These are phyloP conservation scores for Thuidium tamariscinum DNA, from an alignment of 225 moss, liverwort and hornwort genomes.

Conservation along the genomic window DNA sequence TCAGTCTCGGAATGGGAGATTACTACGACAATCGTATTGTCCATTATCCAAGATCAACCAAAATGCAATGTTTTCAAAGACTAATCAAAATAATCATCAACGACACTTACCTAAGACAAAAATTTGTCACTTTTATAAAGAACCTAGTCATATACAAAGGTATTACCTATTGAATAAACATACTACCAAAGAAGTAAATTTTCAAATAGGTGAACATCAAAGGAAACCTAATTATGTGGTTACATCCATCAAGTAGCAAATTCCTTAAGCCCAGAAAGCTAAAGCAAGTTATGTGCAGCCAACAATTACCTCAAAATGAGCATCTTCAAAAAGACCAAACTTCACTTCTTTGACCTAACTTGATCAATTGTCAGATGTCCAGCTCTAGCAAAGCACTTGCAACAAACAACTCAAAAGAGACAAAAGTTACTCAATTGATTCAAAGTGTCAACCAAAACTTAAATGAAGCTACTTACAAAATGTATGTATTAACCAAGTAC, in stretches of 20 bases:
- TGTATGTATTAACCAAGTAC: not conserved
- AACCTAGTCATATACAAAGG: not conserved
- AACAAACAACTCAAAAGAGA: not conserved
- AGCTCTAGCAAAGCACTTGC: not conserved
- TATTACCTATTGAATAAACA: not conserved
- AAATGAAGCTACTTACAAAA: not conserved
- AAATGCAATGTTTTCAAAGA: not conserved
- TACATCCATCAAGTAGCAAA: not conserved
- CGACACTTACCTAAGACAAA: not conserved
- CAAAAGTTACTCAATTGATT: not conserved
- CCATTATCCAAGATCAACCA: not conserved
- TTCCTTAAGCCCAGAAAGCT: not conserved
- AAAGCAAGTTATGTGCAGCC: not conserved
- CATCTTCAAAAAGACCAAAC: not conserved
- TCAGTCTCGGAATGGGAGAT: not conserved
- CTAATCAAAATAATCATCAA: not conserved
- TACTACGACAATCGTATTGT: not conserved
- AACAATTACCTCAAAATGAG: not conserved
- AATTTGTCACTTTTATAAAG: not conserved
- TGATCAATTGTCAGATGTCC: not conserved
- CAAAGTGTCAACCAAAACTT: not conserved
- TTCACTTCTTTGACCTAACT: not conserved
- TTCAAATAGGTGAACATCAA: not conserved
- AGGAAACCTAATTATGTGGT: not conserved
- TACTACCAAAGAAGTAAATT: not conserved